Base-by-base conservation (phyloP, 2,329 filamentous ascomycete species). In the Fusarium duplospermum region DNA sequence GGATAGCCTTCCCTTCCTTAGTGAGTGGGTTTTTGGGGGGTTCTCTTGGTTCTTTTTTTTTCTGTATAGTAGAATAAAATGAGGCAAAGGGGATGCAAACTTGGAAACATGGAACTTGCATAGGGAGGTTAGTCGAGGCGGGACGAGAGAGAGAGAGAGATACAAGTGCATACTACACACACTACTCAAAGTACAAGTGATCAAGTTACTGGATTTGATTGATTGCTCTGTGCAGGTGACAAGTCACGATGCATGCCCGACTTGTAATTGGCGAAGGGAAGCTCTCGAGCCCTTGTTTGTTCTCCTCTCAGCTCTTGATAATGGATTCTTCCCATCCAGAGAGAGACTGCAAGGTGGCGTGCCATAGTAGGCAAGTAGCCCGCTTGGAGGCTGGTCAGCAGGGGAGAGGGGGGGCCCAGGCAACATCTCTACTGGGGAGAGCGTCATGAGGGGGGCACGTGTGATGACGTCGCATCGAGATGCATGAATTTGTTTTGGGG, bases 1-100 rank as follows among this genome's bases (percentile, higher is more conserved):
- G 65, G 64, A 70, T 56, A 64, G 63, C 27, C 18, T 22, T 33
- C n/a, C 31, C n/a, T 29, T 22, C 24, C 27, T 16, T 35, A 35
- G 52, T 62, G 54, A 70, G 47, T 35, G 31, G 59, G 20, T 40
- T 62, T 40, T 62, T 31, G 72, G 60, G 47, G 10, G 13, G 13
- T 52, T 52, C 47, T 62, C 35, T 58, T 18, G 31, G 52, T 31
- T 36, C 64, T 42, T 64, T 47, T n/a, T 35, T 59, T 59, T 72
- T 71, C 64, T 77, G 75, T 77, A 77, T 66, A 77, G 64, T 77
- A 77, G 75, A 76, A 67, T 64, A 72, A 73, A 76, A 70, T 52
- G 56, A 42, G 59, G 20, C 20, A 62, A 45, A 45, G 27, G 47
- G 45, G 33, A 57, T 62, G 69, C 57, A 68, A 61, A 24, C 50